A percentile compares a stretch with the other conserved stretches of the same genome.
phyloP scores from a whole-genome alignment of 805 yeast species.

The Pichia cabralensis region DNA sequence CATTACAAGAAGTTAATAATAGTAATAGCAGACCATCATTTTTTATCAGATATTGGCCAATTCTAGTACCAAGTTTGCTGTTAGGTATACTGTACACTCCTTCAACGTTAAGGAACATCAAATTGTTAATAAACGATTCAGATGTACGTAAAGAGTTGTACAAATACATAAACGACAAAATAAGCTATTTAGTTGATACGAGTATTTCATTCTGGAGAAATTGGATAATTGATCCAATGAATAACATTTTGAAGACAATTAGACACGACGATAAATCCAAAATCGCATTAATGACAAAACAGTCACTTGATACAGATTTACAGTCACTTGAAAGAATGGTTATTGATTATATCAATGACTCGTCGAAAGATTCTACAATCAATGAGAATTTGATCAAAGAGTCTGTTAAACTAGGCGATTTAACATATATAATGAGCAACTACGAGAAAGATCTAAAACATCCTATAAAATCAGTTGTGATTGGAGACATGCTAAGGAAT shows the following conservation, averaged over 20 bases:
- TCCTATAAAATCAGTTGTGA: constrained; percentile 54
- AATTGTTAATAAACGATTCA: constrained; percentile 33
- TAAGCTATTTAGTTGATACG: constrained; percentile 54
- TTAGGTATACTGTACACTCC: constrained; percentile 25
- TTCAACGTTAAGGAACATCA: constrained; percentile 46
- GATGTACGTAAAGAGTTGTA: constrained; percentile 38
- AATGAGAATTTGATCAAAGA: constrained; percentile 27
- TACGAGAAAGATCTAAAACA: constrained; percentile 67
- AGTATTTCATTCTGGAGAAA: constrained; percentile 57
- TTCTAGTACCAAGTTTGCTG: constrained; percentile 2
- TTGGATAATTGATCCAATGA: constrained; percentile 76
- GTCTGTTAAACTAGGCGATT: constrained; percentile 60
- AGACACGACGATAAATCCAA: constrained; percentile 69
- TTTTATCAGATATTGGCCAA: constrained; percentile 8
- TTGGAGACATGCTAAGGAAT: constrained; percentile 68
- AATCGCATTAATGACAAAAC: constrained; percentile 69
- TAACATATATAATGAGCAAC: constrained; percentile 67
- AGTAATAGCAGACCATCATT: constrained; percentile 7
- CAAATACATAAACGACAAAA: constrained; percentile 35
- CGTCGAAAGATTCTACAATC: constrained; percentile 9
- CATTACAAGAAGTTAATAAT: background rate
- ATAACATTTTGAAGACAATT: constrained; percentile 66
- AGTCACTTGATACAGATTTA: constrained; percentile 68
- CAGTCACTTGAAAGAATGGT: constrained; percentile 84
- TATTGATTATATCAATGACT: constrained; percentile 49